A percentile compares a stretch with the other conserved stretches of the same genome.
Evolutionary conservation across 2,329 filamentous ascomycete species (phyloP).

Genomic region (Colletotrichum magnum): DNA sequence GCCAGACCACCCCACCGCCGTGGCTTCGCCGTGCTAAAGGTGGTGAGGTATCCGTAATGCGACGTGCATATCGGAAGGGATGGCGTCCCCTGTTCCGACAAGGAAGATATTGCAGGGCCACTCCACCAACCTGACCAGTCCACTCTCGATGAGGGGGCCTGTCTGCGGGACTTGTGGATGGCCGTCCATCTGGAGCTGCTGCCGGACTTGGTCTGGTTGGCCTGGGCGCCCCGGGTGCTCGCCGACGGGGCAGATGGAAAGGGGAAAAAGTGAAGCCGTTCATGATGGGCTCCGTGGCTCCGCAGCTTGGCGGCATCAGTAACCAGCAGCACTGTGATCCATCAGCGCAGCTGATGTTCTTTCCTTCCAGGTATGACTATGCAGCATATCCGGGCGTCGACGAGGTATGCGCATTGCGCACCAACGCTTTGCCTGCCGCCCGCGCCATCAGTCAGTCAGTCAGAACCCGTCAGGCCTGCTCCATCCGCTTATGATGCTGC

Average conservation of each 20-base stretch:
- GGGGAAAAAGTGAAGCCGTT: constrained; percentile 22
- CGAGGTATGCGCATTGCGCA: not conserved
- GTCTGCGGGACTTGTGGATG: constrained; percentile 23
- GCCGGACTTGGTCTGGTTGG: constrained; percentile 28
- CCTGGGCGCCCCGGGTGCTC: constrained; percentile 26
- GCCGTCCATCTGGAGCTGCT: constrained; percentile 29
- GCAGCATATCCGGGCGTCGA: constrained; percentile 5
- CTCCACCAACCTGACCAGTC: constrained; percentile 16
- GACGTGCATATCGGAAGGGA: constrained; percentile 40
- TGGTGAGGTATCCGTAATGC: constrained; percentile 34
- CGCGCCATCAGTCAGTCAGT: not conserved
- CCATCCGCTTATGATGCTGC: constrained; percentile 2
- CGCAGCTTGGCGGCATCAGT: constrained; percentile 35
- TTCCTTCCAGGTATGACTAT: too few species aligned
- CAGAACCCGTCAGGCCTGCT: not conserved
- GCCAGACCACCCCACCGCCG: constrained; percentile 31
- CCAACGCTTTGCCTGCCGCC: not conserved
- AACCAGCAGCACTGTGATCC: constrained; percentile 17
- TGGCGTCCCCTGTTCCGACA: constrained; percentile 31
- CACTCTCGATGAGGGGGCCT: constrained; percentile 12
- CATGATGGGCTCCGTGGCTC: constrained; percentile 28
- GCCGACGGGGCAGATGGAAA: constrained; percentile 15
- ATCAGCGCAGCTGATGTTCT: not conserved
- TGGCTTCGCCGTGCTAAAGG: constrained; percentile 35
- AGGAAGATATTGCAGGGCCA: constrained; percentile 29